Percentiles rank a stretch among this genome's conserved stretches.
Evolutionary conservation across 495 filamentous ascomycete species (phyloP).

Genomic region (Podospora didyma): DNA sequence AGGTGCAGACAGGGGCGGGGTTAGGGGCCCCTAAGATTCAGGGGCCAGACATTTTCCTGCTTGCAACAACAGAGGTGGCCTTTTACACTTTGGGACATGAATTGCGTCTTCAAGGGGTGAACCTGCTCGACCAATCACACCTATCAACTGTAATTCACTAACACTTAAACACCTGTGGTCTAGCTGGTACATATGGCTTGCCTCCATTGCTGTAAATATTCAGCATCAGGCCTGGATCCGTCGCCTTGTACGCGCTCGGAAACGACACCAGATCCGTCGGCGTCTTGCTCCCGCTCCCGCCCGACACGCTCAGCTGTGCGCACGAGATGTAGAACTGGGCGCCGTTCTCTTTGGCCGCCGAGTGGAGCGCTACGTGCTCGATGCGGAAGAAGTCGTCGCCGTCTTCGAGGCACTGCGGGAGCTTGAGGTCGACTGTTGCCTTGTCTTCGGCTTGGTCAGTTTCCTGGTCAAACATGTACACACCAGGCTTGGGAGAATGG

Average conservation of each 20-base stretch:
- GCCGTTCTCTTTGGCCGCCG: constrained; percentile 31
- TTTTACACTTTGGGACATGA: too few relatives aligned
- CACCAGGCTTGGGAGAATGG: not conserved
- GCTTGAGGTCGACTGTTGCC: constrained; percentile 34
- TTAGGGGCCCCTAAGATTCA: too few relatives aligned
- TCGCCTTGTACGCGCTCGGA: constrained; percentile 7
- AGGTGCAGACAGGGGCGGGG: too few relatives aligned
- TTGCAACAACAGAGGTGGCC: too few relatives aligned
- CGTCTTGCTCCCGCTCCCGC: constrained; percentile 23
- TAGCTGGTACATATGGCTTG: constrained; percentile 35
- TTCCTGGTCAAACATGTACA: not conserved
- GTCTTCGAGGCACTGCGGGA: constrained; percentile 37
- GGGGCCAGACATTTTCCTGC: too few relatives aligned
- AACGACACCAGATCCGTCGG: constrained; percentile 29
- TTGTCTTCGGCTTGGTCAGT: constrained; percentile 10
- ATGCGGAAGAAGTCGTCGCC: constrained; percentile 53
- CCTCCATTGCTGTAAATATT: constrained; percentile 33
- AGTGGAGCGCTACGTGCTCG: constrained; percentile 49
- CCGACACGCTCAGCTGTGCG: constrained; percentile 31
- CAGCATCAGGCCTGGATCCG: constrained; percentile 31
- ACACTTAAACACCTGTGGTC: constrained; percentile 45
- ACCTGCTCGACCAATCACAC: too few relatives aligned
- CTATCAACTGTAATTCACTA: too few relatives aligned
- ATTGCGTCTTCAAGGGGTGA: too few relatives aligned
- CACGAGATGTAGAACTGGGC: constrained; percentile 47